Evolutionary conservation across 768 basidiomycete species (phyloP).

Genomic region (Leccinellum albellum): DNA sequence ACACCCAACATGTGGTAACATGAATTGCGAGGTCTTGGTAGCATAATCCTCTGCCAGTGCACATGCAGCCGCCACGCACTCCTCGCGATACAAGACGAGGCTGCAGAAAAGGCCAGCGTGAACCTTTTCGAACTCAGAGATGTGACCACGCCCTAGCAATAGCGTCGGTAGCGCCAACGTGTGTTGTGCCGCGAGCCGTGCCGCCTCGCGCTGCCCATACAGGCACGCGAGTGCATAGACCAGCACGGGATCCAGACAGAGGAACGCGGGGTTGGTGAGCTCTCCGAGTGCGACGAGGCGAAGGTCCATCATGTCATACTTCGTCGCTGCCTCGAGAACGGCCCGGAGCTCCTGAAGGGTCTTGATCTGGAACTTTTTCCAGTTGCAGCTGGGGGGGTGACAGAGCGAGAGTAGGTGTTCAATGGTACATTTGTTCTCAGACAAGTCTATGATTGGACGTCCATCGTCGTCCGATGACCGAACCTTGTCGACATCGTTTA

Average conservation of each 20-base stretch:
- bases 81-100: slow-evolving; percentile 12
- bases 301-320: slow-evolving; percentile 16
- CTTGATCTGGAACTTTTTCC: background rate
- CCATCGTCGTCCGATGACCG: background rate
- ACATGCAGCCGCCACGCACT: background rate
- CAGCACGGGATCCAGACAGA: slow-evolving; percentile 5
- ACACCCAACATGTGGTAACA: slow-evolving; percentile 1
- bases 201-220: background rate
- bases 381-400: slow-evolving; percentile 1
- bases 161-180: slow-evolving; percentile 5
- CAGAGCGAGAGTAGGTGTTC: slow-evolving; percentile 7
- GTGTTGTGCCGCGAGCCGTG: slow-evolving; percentile 7
- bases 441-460: slow-evolving; percentile 7
- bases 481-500: background rate
- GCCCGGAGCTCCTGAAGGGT: background rate
- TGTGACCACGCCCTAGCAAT: background rate
- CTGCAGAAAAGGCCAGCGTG: slow-evolving; percentile 3
- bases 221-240: slow-evolving; percentile 15
- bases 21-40: slow-evolving; percentile 1
- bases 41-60: slow-evolving; percentile 4
- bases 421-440: slow-evolving; percentile 9
- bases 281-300: slow-evolving; percentile 1
- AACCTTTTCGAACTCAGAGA: slow-evolving; percentile 11
- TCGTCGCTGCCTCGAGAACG: slow-evolving; percentile 9
- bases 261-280: background rate